These are phyloP conservation scores for Saturnispora hagleri DNA, from an alignment of 805 yeast genomes.

Conservation along the genomic window DNA sequence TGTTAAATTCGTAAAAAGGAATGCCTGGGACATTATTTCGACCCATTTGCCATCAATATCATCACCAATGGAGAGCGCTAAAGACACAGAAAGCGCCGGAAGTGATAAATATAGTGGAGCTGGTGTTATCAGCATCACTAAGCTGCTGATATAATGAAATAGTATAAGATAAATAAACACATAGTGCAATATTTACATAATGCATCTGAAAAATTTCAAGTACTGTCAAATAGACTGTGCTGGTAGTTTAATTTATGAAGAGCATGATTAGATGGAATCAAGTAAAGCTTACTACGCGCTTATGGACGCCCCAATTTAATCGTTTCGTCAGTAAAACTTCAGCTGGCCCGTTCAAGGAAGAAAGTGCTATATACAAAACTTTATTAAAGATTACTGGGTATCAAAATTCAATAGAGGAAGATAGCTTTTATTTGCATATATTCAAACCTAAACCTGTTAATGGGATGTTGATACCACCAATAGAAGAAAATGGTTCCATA, in stretches of 20 bases:
- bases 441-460: neutral
- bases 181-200: neutral
- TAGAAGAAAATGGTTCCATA: neutral
- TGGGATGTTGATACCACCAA: neutral
- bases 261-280: neutral
- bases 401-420: neutral
- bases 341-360: neutral
- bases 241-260: neutral
- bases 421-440: neutral
- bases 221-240: neutral
- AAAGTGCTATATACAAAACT: neutral
- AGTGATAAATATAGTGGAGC: slow-evolving; percentile 28
- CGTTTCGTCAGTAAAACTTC: neutral
- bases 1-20: slow-evolving; percentile 21
- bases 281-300: neutral
- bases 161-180: neutral
- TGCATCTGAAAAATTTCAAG: neutral
- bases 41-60: neutral
- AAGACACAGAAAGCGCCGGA: slow-evolving; percentile 27
- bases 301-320: neutral
- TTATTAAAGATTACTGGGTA: neutral
- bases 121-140: neutral
- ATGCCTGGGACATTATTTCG: slow-evolving; percentile 6
- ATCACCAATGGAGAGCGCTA: slow-evolving; percentile 17
- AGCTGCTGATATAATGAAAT: neutral